phyloP scores from a whole-genome alignment of 352 stramenopile genomes.

The Phytophthora podocarpi region DNA sequence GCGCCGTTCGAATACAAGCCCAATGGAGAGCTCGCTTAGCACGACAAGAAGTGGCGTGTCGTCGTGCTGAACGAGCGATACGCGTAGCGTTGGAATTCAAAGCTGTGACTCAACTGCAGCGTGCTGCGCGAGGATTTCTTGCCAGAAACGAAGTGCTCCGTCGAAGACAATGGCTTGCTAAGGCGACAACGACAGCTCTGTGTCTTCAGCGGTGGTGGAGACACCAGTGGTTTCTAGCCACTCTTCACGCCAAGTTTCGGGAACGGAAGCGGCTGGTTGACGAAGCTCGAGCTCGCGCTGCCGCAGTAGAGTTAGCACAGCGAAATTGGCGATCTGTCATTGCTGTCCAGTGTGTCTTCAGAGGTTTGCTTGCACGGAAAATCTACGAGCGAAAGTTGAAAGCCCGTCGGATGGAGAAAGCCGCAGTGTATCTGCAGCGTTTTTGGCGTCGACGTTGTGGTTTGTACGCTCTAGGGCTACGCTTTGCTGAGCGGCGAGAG shows the following conservation, averaged over 20 bases:
- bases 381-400: slow-evolving; percentile 20
- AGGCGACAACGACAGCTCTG: slow-evolving; percentile 8
- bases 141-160: slow-evolving; percentile 22
- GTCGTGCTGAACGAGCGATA: neutral
- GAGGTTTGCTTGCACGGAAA: slow-evolving; percentile 40
- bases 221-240: slow-evolving; percentile 13
- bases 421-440: slow-evolving; percentile 46
- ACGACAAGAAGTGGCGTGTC: slow-evolving; percentile 18
- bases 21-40: slow-evolving; percentile 39
- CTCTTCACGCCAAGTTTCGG: slow-evolving; percentile 32
- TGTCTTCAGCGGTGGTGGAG: slow-evolving; percentile 32
- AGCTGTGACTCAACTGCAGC: slow-evolving; percentile 39
- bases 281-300: slow-evolving; percentile 28
- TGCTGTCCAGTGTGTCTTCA: slow-evolving; percentile 45
- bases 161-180: slow-evolving; percentile 22
- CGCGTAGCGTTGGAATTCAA: slow-evolving; percentile 20
- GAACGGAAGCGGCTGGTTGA: slow-evolving; percentile 34
- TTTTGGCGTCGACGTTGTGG: slow-evolving; percentile 52
- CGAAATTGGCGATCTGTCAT: slow-evolving; percentile 30
- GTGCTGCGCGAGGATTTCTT: slow-evolving; percentile 27
- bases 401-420: slow-evolving; percentile 30
- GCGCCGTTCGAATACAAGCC: slow-evolving; percentile 42
- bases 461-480: slow-evolving; percentile 50
- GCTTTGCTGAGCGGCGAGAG: slow-evolving; percentile 54
- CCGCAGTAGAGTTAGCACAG: slow-evolving; percentile 28